A percentile compares a stretch with the other conserved stretches of the same genome.
Evolutionary conservation across 192 early-diverging fungal genomes (phyloP).

Genomic region (Helicostylum pulchrum): DNA sequence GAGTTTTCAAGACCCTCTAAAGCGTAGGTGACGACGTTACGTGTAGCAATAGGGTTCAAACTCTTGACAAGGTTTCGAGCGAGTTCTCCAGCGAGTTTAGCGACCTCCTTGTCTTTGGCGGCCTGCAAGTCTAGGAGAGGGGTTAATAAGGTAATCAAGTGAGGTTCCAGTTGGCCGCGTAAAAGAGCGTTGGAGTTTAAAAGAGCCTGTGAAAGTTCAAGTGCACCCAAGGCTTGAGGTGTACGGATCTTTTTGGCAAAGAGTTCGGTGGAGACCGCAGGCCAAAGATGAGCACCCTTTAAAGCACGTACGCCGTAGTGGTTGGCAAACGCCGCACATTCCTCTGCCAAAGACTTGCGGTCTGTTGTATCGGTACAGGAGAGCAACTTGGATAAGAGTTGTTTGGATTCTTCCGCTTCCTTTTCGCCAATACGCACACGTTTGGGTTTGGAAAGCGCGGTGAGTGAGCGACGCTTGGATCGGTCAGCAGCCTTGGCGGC

Average conservation of each 20-base stretch:
- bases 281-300: conserved; percentile 58
- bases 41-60: conserved; percentile 45
- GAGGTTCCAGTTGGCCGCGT: conserved; percentile 66
- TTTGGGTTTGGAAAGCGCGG: conserved; percentile 11
- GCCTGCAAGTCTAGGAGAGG: conserved; percentile 61
- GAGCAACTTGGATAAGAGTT: conserved; percentile 24
- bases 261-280: conserved; percentile 54
- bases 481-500: conserved; percentile 20
- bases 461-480: conserved; percentile 11
- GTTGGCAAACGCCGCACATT: conserved; percentile 29
- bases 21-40: conserved; percentile 57
- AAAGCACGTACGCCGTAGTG: conserved; percentile 61
- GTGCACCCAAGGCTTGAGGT: conserved; percentile 11
- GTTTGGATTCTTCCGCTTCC: conserved; percentile 29
- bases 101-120: conserved; percentile 46
- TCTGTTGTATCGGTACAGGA: conserved; percentile 16
- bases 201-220: conserved; percentile 3
- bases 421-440: conserved; percentile 19
- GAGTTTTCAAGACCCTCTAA: conserved; percentile 68
- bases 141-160: conserved; percentile 61
- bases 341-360: conserved; percentile 23
- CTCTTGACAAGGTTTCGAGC: conserved; percentile 38
- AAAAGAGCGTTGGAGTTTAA: conserved; percentile 48
- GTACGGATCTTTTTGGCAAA: conserved; percentile 71
- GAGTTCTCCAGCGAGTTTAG: conserved; percentile 35